Conservation (phyloP, 192 early-diverging fungal species). For the Linnemannia hyalina region DNA sequence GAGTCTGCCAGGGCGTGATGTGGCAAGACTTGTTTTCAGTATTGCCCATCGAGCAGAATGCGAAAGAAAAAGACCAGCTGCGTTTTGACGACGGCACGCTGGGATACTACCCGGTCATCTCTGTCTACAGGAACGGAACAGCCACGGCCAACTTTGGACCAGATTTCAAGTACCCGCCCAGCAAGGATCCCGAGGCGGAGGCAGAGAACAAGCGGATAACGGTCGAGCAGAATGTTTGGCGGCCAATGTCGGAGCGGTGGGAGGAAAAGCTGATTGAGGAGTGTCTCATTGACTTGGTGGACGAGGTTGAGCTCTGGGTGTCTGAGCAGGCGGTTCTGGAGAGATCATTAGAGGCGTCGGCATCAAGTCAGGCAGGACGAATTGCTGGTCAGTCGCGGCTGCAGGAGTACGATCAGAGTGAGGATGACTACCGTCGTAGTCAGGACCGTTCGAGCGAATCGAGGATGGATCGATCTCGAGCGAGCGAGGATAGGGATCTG, state of each 20-base stretch:
- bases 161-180: conserved; percentile 69
- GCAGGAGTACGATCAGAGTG: conserved; percentile 3
- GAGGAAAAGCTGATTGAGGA: conserved; percentile 71
- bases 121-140: conserved; percentile 71
- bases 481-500: not conserved
- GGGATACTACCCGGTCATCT: conserved; percentile 76
- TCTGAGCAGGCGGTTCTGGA: conserved; percentile 34
- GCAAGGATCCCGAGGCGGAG: conserved; percentile 54
- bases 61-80: conserved; percentile 59
- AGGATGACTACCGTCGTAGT: conserved; percentile 20
- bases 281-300: conserved; percentile 71
- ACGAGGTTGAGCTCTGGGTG: conserved; percentile 69
- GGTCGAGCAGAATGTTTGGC: conserved; percentile 49
- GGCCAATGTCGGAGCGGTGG: conserved; percentile 70
- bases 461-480: conserved; percentile 1
- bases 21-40: conserved; percentile 65
- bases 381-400: not conserved
- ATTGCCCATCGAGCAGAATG: conserved; percentile 58
- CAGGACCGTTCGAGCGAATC: conserved; percentile 2
- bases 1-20: conserved; percentile 67
- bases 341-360: conserved; percentile 1
- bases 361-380: not conserved
- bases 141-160: conserved; percentile 77
- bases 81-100: conserved; percentile 71
- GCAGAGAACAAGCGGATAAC: conserved; percentile 16